Evolutionary conservation across 768 basidiomycete genomes (phyloP), one percentile per base, ranked within the genome.

Genomic region (Paxillus involutus): DNA sequence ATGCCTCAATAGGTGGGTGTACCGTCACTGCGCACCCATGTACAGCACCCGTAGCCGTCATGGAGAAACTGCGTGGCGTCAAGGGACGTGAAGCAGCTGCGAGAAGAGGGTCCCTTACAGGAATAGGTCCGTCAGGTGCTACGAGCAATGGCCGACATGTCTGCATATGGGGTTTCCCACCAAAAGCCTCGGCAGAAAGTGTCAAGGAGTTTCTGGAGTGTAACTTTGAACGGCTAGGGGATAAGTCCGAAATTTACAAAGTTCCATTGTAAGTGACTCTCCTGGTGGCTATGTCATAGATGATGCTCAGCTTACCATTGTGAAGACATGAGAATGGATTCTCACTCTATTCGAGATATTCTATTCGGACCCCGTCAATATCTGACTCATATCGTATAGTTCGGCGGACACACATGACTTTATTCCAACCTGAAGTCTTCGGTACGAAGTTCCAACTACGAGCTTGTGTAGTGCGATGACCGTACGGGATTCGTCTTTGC

Each of bases 311-410:
- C 41, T n/a, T 26, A 33, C 36, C 12, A 29, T 40, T 55, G 46
- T 24, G 56, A 55, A 77, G 77, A 44, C 74, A 74, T 30, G 48
- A 69, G 17, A 61, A 60, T 19, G 62, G 69, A 36, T 83, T 80
- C 59, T 71, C 77, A 6, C 42, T 80, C 52, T 74, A 71, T 58
- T 77, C 84, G 24, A 79, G 81, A 44, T 82, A 80, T 58, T 58
- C 85, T 10, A 74, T 91, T 26, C 81, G 80, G 33, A 68, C 87
- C 49, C 66, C 71, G 3, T 81, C 82, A 0, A 70, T 76, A 16
- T 76, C 86, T 9, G 87, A 91, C 62, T 91, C 91, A 1, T 81
- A 88, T 60, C 81, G 80, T 49, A 69, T 91, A 24, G 84, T 84
- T 17, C 82, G 86, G 47, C 67, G 73, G 36, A 55, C 86, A 43